Evolutionary conservation across 2,329 filamentous ascomycete species (phyloP).

Genomic region (Sporothrix curviconia): DNA sequence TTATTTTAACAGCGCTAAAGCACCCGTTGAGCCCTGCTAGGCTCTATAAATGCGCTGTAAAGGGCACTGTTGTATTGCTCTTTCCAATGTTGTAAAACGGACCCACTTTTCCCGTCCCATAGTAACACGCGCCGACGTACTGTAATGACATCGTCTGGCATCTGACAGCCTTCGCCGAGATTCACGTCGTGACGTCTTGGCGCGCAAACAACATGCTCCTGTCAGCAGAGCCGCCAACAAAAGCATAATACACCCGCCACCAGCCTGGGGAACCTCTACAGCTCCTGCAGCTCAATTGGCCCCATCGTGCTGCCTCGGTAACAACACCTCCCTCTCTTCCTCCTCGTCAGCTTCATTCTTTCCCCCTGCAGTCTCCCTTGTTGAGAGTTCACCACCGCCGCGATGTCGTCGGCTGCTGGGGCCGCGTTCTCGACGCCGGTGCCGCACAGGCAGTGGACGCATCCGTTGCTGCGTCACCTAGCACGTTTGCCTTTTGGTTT

Average conservation of each 20-base stretch:
- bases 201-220: no score
- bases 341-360: no score
- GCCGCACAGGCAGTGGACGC: no score
- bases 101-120: constrained; percentile 3
- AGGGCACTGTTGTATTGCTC: neutral
- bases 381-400: no score
- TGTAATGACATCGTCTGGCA: constrained; percentile 1
- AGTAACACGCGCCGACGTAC: constrained; percentile 3
- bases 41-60: neutral
- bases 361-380: no score
- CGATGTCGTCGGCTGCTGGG: neutral
- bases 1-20: no score
- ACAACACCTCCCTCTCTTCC: neutral
- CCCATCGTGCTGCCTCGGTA: neutral
- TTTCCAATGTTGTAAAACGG: neutral
- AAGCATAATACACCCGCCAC: neutral
- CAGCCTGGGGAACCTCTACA: neutral
- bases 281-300: neutral
- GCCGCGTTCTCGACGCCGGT: neutral
- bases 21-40: neutral
- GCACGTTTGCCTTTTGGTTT: neutral
- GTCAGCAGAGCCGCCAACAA: neutral
- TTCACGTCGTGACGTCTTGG: no score
- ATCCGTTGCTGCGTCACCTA: neutral
- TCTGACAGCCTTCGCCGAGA: neutral